These are phyloP conservation scores for Globisporangium ultimum DNA, from an alignment of 352 stramenopile genomes.

Conservation along the genomic window DNA sequence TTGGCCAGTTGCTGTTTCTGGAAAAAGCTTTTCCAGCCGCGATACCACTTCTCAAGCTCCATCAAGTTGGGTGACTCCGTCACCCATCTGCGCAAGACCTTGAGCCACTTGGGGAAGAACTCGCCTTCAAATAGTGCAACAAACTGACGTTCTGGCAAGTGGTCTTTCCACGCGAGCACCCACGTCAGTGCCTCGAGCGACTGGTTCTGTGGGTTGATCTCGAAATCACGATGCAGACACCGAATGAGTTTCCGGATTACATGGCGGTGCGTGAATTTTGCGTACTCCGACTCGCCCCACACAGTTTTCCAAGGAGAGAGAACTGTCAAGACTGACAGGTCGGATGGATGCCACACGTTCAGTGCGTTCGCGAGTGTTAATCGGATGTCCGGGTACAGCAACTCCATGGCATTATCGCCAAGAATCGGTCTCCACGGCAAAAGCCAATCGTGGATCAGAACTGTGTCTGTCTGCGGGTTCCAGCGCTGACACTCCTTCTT, in stretches of 20 bases:
- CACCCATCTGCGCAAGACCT: constrained; percentile 81
- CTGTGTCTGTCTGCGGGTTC: constrained; percentile 39
- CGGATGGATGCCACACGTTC: constrained; percentile 79
- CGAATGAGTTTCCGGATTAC: constrained; percentile 74
- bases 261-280: constrained; percentile 80
- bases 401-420: constrained; percentile 31
- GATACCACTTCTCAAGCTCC: constrained; percentile 83
- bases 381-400: constrained; percentile 70
- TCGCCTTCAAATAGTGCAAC: constrained; percentile 86
- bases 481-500: constrained; percentile 70
- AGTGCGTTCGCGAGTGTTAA: constrained; percentile 56
- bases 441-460: constrained; percentile 77
- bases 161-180: constrained; percentile 69
- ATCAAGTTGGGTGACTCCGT: constrained; percentile 32
- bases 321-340: constrained; percentile 56
- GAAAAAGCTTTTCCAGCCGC: constrained; percentile 84
- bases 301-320: constrained; percentile 67
- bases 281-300: constrained; percentile 79
- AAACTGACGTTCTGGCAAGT: constrained; percentile 71
- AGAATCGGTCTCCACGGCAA: constrained; percentile 61
- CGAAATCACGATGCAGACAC: constrained; percentile 78
- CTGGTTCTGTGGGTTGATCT: constrained; percentile 73
- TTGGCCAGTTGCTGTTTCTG: constrained; percentile 49
- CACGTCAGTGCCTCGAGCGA: constrained; percentile 62
- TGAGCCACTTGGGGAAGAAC: constrained; percentile 91